These are phyloP conservation scores for Wickerhamiella azyma DNA, from an alignment of 805 yeast genomes.

Conservation along the genomic window DNA sequence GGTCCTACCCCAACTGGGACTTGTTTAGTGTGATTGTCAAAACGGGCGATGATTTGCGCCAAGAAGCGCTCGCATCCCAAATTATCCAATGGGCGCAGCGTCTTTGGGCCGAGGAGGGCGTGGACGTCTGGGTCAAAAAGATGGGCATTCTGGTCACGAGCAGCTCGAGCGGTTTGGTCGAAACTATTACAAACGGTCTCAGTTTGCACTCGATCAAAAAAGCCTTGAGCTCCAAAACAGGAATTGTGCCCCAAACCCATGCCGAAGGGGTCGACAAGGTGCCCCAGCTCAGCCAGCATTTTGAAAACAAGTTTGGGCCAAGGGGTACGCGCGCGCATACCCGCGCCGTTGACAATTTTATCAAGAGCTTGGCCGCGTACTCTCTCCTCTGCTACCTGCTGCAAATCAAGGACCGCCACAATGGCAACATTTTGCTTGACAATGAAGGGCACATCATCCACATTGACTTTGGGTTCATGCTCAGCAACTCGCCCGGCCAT, in stretches of 20 bases:
- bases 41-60: conserved; percentile 90
- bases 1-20: conserved; percentile 88
- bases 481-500: conserved; percentile 78
- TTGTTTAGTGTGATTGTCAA: conserved; percentile 89
- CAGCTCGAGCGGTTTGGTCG: conserved; percentile 82
- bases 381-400: conserved; percentile 79
- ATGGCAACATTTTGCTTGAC: conserved; percentile 95
- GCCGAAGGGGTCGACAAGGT: conserved; percentile 50
- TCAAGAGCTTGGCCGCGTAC: conserved; percentile 81
- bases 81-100: conserved; percentile 74
- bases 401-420: conserved; percentile 94
- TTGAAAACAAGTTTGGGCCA: conserved; percentile 59
- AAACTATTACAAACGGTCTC: conserved; percentile 88
- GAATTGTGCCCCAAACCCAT: conserved; percentile 28
- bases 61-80: conserved; percentile 97
- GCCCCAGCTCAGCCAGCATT: conserved; percentile 67
- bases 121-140: conserved; percentile 79
- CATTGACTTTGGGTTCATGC: conserved; percentile 87
- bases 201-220: conserved; percentile 91
- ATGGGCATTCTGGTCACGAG: conserved; percentile 90
- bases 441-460: conserved; percentile 81
- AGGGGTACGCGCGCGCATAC: conserved; percentile 37
- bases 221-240: conserved; percentile 58
- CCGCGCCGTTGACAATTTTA: conserved; percentile 74
- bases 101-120: conserved; percentile 59